Evolutionary conservation across 1,284 basidiomycete genomes (phyloP), one percentile per base, ranked within the genome.

Genomic region (Chiua sp.): DNA sequence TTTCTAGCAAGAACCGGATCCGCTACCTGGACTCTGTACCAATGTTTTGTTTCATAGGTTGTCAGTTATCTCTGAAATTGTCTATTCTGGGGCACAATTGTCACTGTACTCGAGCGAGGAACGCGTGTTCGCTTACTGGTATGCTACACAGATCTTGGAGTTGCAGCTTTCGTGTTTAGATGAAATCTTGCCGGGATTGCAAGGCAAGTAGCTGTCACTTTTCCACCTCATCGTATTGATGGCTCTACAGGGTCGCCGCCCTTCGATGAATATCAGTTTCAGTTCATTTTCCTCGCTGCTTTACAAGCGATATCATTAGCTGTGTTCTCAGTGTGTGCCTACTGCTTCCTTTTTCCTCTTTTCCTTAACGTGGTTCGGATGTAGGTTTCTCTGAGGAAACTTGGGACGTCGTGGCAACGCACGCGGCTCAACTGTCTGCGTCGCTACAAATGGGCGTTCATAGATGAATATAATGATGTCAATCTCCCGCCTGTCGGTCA

Each of bases 361-460:
- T 6, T 2, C 18, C 48, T 28, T 48, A 32, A 70, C 16, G 2
- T 20, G 10, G 51, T n/a, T 18, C 13, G 59, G 6, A 22, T n/a
- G 1, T 18, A 81, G 77, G 64, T 79, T 32, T 77, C 74, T 5
- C 58, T 74, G 32, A 72, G 68, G 69, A 63, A 77, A 71, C 64
- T 78, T 2, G 71, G 67, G 0, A 64, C 70, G 2, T 71, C 77
- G 15, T 70, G 69, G 67, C 64, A 73, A 35, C 79, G 80, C n/a
- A 70, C 79, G 54, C 66, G 73, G 46, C 73, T 80, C 37, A 87
- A 86, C 65, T 86, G 87, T 66, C 69, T 79, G 48, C 80, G 85
- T 23, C 82, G 91, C 39, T 90, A 90, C 69, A 93, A 93, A 70
- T 93, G 91, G 91, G 84, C 88, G 0, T 88, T 87, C 64, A 72